Evolutionary conservation across 2,329 filamentous ascomycete species (phyloP), one percentile per base, ranked within the genome.

Genomic region (Annulohypoxylon truncatum): DNA sequence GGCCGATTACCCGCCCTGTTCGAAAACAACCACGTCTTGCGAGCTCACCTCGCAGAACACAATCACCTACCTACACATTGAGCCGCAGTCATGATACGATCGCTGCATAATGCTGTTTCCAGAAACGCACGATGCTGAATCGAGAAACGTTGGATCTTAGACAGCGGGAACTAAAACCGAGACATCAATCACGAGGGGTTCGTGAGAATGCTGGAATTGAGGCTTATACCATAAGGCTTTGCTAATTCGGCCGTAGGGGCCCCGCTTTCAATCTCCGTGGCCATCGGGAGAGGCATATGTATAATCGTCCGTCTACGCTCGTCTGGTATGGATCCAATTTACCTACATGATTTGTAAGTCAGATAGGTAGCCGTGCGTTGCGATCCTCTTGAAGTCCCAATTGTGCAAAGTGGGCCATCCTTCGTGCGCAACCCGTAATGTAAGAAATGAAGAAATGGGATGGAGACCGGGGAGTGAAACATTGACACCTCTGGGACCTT

Each of bases 1-100:
- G 33, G 10, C 46, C 56, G 56, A 59, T 46, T 52, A 50, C 42
- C 12, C 2, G n/a, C n/a, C 8, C 22, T 40, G 12, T 12, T 38
- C 47, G 26, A 44, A 59, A 52, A 42, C 26, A 29, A 24, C 18
- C 56, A 44, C 38, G 50, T 52, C 35, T 59, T 59, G 40, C 47
- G 55, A 51, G 33, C 15, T 7, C 15, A 6, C 33, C 3, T 38
- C 9, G n/a, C 13, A 38, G n/a, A 15, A 38, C 35, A 38, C n/a
- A 15, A 38, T 15, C 8, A 15, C 2, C 9, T 15, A 38, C 31
- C 31, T 33, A 35, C 22, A 18, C 4, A 28, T 13, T 13, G 44
- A 46, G 20, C 18, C 13, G 8, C 24, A 48, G 44, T 7, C 18
- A 46, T 29, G 24, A 33, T 44, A 44, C 9, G 24, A 44, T 26